Evolutionary conservation across 257 asterid species (phyloP), one percentile per base, ranked within the genome.

Genomic region (Petunia axillaris): DNA sequence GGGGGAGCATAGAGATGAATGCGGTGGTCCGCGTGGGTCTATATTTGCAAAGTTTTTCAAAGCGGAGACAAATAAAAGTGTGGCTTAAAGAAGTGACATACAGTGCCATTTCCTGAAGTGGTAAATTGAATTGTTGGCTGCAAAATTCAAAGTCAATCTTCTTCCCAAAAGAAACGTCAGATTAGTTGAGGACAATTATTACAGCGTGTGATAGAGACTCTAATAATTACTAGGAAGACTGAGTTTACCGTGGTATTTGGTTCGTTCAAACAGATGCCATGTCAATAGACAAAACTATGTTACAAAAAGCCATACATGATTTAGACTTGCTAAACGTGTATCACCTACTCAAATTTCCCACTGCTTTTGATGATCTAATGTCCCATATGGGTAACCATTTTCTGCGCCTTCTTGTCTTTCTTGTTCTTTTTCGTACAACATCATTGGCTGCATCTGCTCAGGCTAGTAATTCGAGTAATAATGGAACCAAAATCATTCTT

Each of bases 401-500:
- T 55, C 60, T 55, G 35, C 60, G 15, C 8, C 60, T 55, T 14
- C 60, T 55, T 11, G 59, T 4, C 5, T 54, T 54, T 54, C 59
- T 54, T 55, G 60, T 55, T 14, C 7, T 14, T 55, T 55, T 55
- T 55, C 60, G 13, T 14, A 55, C 60, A 3, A 25, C 60, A 4
- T 0, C 60, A 55, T 55, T 55, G 13, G 8, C 15, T 55, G 60
- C 35, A 14, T 55, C 11, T 55, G 60, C 35, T 6, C 60, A 55
- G 60, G 60, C 35, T 55, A 55, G 60, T 55, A 55, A 50, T 50
- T 50, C 54, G 7, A 50, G 54, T 50, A 50, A 11, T 1, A 53
- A 11, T 53, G 58, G 37, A 6, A 58, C 35, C 15, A 87, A 81
- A 46, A 88, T 88, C 16, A 81, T 3, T 78, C 54, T 46, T 10